Percentiles rank a stretch among this genome's conserved stretches.
Evolutionary conservation across 371 early-diverging fungal genomes (phyloP).

Genomic region (Ecytonucleospora hepatopenaei): DNA sequence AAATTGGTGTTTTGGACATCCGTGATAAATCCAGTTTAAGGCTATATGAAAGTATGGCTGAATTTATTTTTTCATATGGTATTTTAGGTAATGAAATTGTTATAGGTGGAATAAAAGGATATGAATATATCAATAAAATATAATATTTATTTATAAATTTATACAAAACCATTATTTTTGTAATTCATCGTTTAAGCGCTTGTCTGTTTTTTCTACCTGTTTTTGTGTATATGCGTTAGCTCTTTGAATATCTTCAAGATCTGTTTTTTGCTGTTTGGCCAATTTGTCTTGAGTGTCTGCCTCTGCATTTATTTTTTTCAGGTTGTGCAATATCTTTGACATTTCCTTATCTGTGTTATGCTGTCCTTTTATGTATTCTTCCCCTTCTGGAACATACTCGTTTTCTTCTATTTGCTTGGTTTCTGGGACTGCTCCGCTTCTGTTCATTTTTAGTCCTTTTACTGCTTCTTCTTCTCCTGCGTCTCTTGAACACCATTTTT

Average conservation of each 20-base stretch:
- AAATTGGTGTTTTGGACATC: conserved; percentile 39
- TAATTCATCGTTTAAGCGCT: conserved; percentile 35
- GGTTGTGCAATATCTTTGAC: conserved; percentile 12
- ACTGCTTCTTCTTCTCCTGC: conserved; percentile 12
- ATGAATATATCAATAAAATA: neutral
- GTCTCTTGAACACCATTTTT: conserved; percentile 27
- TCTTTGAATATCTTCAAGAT: conserved; percentile 38
- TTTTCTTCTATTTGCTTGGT: conserved; percentile 5
- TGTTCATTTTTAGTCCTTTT: neutral
- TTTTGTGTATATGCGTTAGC: conserved; percentile 34
- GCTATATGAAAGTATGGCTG: conserved; percentile 4
- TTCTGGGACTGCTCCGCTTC: conserved; percentile 5
- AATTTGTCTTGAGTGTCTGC: conserved; percentile 33
- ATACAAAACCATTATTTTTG: neutral
- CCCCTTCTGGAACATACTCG: conserved; percentile 10
- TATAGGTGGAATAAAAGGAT: neutral
- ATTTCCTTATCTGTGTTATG: conserved; percentile 48
- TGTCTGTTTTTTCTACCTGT: conserved; percentile 33
- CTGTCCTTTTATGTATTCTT: conserved; percentile 35
- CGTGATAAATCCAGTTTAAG: conserved; percentile 21
- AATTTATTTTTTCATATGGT: neutral
- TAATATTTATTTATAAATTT: neutral
- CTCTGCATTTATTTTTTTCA: conserved; percentile 37
- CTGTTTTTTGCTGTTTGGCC: conserved; percentile 33
- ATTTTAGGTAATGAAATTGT: neutral